Evolutionary conservation across 1,139 yeast species (phyloP), one percentile per base, ranked within the genome.

Genomic region (Pichia sorboxylosa): DNA sequence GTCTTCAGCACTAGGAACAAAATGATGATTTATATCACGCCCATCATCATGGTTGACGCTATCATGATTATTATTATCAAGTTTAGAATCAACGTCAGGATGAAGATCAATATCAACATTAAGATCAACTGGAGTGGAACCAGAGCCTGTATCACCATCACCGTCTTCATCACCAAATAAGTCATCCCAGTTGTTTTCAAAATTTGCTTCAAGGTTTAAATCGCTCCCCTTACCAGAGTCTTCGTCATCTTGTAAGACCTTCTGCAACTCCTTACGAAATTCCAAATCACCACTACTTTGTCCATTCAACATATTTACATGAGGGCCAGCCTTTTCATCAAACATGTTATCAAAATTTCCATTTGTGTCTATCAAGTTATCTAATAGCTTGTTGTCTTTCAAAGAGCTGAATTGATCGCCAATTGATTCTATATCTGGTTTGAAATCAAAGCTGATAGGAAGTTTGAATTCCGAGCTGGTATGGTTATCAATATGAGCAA

Each of bases 131-230:
- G 8, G 10, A 20, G 22, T 9, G 22, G 11, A 9, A 20, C 8
- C 11, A 9, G 8, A 11, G 22, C 22, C 22, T 20, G 11, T 16
- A n/a, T 22, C 32, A 27, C 13, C 19, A 25, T 42, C 32, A 11
- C 44, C 29, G 16, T 28, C 38, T 8, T 24, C 33, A 23, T 36
- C 39, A 3, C 41, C 43, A 27, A 38, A 40, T 7, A 40, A 28
- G 23, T 38, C 43, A 21, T 31, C 35, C 43, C 43, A 40, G 30
- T 39, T 39, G 11, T 37, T 35, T 6, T 31, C 35, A 29, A 33
- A 30, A 24, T 27, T 30, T 1, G 30, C 7, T 6, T 37, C 40
- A 2, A 23, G 13, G 11, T 33, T 33, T 17, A 30, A 27, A 19
- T 29, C 31, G n/a, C 24, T 13, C n/a, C 16, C 13, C 11, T 19